phyloP scores from a whole-genome alignment of 495 filamentous ascomycete genomes.

The Trichoderma asperelloides region DNA sequence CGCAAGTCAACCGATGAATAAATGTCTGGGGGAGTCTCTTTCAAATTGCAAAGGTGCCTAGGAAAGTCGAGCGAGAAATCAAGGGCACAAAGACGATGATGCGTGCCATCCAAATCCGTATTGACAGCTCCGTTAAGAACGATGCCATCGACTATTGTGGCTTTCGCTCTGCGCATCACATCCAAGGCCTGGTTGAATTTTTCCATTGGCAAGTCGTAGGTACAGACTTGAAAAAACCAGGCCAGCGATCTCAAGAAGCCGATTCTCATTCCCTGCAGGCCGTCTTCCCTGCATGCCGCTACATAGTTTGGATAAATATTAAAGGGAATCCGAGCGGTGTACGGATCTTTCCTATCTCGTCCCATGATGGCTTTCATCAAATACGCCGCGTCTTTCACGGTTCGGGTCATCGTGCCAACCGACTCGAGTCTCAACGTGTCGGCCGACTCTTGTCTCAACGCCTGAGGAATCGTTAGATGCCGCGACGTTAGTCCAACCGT shows the following conservation, averaged over 20 bases:
- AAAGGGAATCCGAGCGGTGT: slow-evolving; percentile 34
- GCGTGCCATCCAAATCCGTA: slow-evolving; percentile 12
- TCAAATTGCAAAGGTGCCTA: too few species aligned
- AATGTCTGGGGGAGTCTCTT: too few species aligned
- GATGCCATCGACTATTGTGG: slow-evolving; percentile 10
- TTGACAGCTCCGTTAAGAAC: slow-evolving; percentile 12
- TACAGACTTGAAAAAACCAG: background rate
- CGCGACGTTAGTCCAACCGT: slow-evolving; percentile 58
- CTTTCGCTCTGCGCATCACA: slow-evolving; percentile 27
- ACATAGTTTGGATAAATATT: slow-evolving; percentile 35
- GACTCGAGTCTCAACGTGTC: slow-evolving; percentile 55
- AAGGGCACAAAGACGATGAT: too few species aligned
- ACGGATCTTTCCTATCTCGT: slow-evolving; percentile 37
- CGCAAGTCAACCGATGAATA: too few species aligned
- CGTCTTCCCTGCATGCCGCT: slow-evolving; percentile 37
- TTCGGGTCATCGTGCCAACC: slow-evolving; percentile 54
- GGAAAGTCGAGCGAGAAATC: too few species aligned
- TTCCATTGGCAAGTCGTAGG: background rate
- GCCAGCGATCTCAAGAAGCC: slow-evolving; percentile 39
- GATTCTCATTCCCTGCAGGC: slow-evolving; percentile 57
- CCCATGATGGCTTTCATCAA: slow-evolving; percentile 56
- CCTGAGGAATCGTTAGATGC: slow-evolving; percentile 49
- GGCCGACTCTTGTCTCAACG: too few species aligned
- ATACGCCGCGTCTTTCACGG: slow-evolving; percentile 57
- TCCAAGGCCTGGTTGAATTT: slow-evolving; percentile 19